These are phyloP conservation scores for Tuctoria greenei DNA, from an alignment of 176 grass and related monocot species.

Conservation along the genomic window DNA sequence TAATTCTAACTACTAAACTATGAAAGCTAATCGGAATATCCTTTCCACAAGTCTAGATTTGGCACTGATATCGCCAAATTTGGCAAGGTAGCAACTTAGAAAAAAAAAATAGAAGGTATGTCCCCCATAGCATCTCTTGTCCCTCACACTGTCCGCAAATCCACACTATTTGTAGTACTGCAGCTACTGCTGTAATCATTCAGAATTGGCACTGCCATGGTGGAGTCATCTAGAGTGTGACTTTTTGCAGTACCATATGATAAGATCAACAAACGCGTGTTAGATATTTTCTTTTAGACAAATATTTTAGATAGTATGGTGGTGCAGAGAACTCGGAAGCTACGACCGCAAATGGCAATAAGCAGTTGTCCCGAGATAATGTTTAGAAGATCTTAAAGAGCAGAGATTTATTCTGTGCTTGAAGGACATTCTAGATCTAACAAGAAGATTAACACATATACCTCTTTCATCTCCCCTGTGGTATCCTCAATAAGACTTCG, in stretches of 20 bases:
- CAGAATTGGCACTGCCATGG: background rate
- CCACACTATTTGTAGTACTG: background rate
- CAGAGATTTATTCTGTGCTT: background rate
- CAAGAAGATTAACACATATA: background rate
- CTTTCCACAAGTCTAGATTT: background rate
- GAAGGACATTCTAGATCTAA: background rate
- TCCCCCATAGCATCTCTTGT: background rate
- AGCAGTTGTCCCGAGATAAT: background rate
- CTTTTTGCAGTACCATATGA: too few relatives aligned
- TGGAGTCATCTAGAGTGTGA: background rate
- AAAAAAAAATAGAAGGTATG: background rate
- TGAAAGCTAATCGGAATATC: background rate
- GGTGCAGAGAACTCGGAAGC: background rate
- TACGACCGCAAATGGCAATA: background rate
- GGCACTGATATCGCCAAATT: background rate
- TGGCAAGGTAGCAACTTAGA: background rate
- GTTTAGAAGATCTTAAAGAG: background rate
- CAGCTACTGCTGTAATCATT: background rate
- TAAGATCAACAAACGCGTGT: background rate
- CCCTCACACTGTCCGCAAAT: background rate
- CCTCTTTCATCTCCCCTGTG: background rate
- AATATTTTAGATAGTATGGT: background rate
- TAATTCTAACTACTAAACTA: too few relatives aligned
- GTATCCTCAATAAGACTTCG: constrained; percentile 6
- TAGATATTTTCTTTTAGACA: background rate